Evolutionary conservation across 768 basidiomycete genomes (phyloP), one percentile per base, ranked within the genome.

Genomic region (Boletus insuetus): DNA sequence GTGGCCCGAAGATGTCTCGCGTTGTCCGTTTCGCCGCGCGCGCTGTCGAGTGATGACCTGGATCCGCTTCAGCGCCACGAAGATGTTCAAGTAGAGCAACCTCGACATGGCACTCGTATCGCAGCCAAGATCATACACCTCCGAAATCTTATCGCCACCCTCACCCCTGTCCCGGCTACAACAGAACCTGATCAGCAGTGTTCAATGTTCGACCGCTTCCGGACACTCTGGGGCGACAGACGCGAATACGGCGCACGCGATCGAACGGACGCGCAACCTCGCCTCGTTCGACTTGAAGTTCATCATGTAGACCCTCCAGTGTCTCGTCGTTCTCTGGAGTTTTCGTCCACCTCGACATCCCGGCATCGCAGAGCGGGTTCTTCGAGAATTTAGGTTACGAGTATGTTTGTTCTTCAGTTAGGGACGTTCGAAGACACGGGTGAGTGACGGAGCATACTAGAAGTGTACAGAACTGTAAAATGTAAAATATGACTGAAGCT

Each of bases 111-210:
- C 29, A 49, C 46, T 39, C 58, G 65, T 4, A 66, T 59, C 53
- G 58, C 60, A 32, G 58, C 60, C 42, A 65, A 65, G 54, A 60
- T 65, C 46, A 4, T 41, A 32, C 65, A 67, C 48, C 58, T 67
- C 38, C 62, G 46, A 45, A 59, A 58, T 44, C n/a, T 56, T 37
- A 53, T 54, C 53, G 54, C 65, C 12, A 32, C 59, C 35, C 65
- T 67, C 48, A 20, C 59, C 7, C 65, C 62, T 26, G 42, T 66
- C 39, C 65, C 65, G 10, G 63, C 65, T 3, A 64, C 62, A 22
- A 56, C 56, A 3, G 63, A 67, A 45, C 20, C 12, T 20, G 51
- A 59, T 11, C 56, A 52, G 8, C 56, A 52, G 8, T 46, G 13
- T 35, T 60, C 64, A 19, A 19, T 64, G 24, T 49, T 64, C 39